A percentile compares a stretch with the other conserved stretches of the same genome.
Evolutionary conservation across 108 stramenopile genomes (phyloP).

Genomic region (Cyclotella sp.): DNA sequence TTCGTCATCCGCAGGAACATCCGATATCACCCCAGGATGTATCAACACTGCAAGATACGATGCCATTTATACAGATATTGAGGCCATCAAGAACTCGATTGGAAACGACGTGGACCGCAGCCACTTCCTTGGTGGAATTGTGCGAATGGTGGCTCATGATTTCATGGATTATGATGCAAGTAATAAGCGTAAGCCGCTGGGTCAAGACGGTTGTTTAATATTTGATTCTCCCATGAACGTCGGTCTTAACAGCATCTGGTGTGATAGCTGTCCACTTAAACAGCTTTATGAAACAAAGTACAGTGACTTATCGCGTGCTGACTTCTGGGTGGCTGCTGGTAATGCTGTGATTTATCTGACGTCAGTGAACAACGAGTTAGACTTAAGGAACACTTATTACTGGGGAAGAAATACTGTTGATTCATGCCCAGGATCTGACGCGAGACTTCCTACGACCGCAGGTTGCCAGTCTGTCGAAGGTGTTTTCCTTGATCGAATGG

Average conservation of each 20-base stretch:
- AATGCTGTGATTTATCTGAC: constrained; percentile 40
- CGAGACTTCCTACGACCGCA: constrained; percentile 36
- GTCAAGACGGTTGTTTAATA: constrained; percentile 47
- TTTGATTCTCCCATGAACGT: constrained; percentile 27
- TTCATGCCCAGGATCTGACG: constrained; percentile 27
- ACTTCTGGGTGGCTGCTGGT: constrained; percentile 54
- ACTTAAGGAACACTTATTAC: constrained; percentile 35
- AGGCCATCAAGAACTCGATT: constrained; percentile 23
- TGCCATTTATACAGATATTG: constrained; percentile 34
- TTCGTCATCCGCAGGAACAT: neutral
- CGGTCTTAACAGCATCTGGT: constrained; percentile 43
- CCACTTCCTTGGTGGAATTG: constrained; percentile 45
- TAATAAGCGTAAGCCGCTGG: constrained; percentile 24
- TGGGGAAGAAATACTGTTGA: constrained; percentile 47
- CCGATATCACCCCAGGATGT: constrained; percentile 13
- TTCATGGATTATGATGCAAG: constrained; percentile 50
- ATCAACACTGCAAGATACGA: constrained; percentile 27
- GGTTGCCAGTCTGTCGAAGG: constrained; percentile 43
- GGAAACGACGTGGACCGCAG: constrained; percentile 15
- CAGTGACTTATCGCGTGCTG: constrained; percentile 28
- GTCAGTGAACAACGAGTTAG: constrained; percentile 28
- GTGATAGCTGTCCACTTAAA: constrained; percentile 12
- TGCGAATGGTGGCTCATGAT: constrained; percentile 50
- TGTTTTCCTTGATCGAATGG: constrained; percentile 52
- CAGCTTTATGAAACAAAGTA: constrained; percentile 26